A percentile compares a stretch with the other conserved stretches of the same genome.
phyloP scores from a whole-genome alignment of 164 flowering plant genomes.

The Piper betle region DNA sequence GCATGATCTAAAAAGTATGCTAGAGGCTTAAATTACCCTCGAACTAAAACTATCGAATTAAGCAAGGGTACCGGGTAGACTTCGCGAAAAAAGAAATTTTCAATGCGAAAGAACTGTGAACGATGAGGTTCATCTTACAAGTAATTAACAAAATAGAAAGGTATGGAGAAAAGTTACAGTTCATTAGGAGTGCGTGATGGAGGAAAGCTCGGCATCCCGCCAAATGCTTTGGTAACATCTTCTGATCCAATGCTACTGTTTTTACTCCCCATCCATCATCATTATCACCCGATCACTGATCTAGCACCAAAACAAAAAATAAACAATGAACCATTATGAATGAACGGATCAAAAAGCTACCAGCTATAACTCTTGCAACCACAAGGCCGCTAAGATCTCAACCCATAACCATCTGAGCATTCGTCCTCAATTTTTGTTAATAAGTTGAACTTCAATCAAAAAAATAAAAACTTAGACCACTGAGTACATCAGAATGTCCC shows the following conservation, averaged over 20 bases:
- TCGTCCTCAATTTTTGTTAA: background rate
- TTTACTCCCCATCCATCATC: conserved; percentile 7
- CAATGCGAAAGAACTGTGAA: background rate
- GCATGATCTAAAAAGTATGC: no score
- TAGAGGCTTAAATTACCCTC: no score
- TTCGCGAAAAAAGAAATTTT: no score
- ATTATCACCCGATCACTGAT: conserved; percentile 1
- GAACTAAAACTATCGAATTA: no score
- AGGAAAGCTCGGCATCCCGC: conserved; percentile 13
- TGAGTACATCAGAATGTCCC: background rate
- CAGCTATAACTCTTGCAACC: background rate
- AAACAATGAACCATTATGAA: background rate
- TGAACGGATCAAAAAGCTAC: background rate
- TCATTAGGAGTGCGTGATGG: conserved; percentile 2
- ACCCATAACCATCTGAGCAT: background rate
- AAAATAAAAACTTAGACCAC: background rate
- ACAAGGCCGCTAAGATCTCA: no score
- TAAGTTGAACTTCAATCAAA: background rate
- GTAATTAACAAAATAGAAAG: background rate
- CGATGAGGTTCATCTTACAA: background rate
- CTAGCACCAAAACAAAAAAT: background rate
- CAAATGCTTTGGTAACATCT: conserved; percentile 9
- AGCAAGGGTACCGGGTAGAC: no score
- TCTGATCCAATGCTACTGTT: conserved; percentile 2
- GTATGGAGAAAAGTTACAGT: conserved; percentile 1